Conservation (phyloP, 805 yeast genomes). For the Debaryomyces castellii region DNA sequence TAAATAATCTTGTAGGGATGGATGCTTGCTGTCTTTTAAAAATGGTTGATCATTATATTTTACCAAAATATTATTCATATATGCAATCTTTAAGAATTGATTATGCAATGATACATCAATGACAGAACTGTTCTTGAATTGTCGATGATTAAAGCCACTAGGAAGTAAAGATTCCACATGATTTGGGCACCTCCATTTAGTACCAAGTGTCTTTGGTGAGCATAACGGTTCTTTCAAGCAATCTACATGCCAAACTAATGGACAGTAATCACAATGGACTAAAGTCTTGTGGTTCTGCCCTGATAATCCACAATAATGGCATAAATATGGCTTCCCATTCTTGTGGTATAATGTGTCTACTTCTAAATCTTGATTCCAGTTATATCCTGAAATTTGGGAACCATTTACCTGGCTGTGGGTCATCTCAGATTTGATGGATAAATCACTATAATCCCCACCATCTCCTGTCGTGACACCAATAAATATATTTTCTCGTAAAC, state of each 20-base stretch:
- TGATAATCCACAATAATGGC: conserved; percentile 74
- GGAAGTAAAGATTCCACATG: conserved; percentile 60
- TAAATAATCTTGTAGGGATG: conserved; percentile 29
- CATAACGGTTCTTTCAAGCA: conserved; percentile 78
- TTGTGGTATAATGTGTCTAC: conserved; percentile 67
- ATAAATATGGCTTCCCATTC: conserved; percentile 65
- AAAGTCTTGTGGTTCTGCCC: conserved; percentile 60
- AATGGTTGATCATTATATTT: conserved; percentile 36
- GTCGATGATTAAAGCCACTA: conserved; percentile 38
- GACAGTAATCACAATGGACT: conserved; percentile 80
- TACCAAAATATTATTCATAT: conserved; percentile 28
- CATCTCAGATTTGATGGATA: conserved; percentile 45
- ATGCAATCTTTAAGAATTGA: conserved; percentile 32
- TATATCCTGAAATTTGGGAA: conserved; percentile 34
- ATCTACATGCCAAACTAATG: conserved; percentile 84
- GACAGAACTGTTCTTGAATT: conserved; percentile 49
- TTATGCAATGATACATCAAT: conserved; percentile 50
- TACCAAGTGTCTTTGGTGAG: conserved; percentile 68
- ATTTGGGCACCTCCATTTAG: conserved; percentile 90
- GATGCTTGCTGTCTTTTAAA: conserved; percentile 15
- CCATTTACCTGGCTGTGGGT: conserved; percentile 34
- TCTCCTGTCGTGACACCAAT: conserved; percentile 67
- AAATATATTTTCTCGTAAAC: conserved; percentile 63
- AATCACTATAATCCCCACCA: conserved; percentile 62
- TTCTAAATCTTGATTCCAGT: conserved; percentile 52